phyloP scores from a whole-genome alignment of 176 grass and related monocot species.

The Carex scoparia region DNA sequence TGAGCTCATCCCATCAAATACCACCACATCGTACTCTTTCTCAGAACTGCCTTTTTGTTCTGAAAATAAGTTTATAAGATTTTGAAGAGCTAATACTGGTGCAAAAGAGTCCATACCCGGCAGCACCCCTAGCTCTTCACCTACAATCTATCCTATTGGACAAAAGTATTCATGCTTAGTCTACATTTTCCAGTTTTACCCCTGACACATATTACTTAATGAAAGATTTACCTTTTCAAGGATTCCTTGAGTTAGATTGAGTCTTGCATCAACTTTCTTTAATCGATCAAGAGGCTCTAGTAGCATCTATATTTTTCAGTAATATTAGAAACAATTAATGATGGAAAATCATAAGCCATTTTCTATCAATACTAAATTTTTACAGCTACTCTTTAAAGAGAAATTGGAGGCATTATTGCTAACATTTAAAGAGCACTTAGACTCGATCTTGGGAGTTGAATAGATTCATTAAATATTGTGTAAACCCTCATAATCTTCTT shows the following conservation, averaged over 20 bases:
- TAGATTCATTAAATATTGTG: neutral
- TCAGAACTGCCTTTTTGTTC: conserved; percentile 37
- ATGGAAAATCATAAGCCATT: neutral
- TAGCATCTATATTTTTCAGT: conserved; percentile 46
- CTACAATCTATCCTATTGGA: conserved; percentile 68
- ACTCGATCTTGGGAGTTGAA: neutral
- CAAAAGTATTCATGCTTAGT: conserved; percentile 37
- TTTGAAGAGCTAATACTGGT: conserved; percentile 65
- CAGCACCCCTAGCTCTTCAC: conserved; percentile 89
- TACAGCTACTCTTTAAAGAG: neutral
- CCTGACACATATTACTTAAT: neutral
- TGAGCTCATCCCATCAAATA: conserved; percentile 76
- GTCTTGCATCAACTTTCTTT: conserved; percentile 73
- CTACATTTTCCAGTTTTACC: conserved; percentile 9
- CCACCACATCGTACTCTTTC: conserved; percentile 65
- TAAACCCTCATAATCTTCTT: neutral
- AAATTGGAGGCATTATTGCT: neutral
- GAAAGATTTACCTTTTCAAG: conserved; percentile 62
- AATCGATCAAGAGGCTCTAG: conserved; percentile 73
- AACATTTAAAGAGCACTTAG: neutral
- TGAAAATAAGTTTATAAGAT: conserved; percentile 66
- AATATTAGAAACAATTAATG: neutral
- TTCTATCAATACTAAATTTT: neutral
- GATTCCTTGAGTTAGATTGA: conserved; percentile 84
- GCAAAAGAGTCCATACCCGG: conserved; percentile 75